phyloP scores from a whole-genome alignment of 1,139 yeast species.

The Taphrina confusa region DNA sequence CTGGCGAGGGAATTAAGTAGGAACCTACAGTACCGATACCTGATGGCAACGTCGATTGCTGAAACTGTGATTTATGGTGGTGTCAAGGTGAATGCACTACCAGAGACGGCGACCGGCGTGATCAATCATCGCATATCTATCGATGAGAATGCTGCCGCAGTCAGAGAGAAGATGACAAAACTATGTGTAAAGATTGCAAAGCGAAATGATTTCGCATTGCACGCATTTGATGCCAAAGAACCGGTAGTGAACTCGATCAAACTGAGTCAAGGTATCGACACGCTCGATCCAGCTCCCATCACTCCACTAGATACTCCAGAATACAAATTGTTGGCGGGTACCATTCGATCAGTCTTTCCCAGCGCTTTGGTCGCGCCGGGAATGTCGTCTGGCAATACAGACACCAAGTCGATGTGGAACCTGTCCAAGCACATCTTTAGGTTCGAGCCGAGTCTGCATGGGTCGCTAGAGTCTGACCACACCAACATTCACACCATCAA shows the following conservation, averaged over 20 bases:
- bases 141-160: slow-evolving; percentile 52
- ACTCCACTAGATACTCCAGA: slow-evolving; percentile 51
- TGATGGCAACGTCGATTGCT: slow-evolving; percentile 66
- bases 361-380: slow-evolving; percentile 62
- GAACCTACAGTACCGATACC: slow-evolving; percentile 45
- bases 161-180: slow-evolving; percentile 49
- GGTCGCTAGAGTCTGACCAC: slow-evolving; percentile 3
- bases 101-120: slow-evolving; percentile 61
- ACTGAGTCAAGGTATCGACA: slow-evolving; percentile 35
- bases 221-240: slow-evolving; percentile 45
- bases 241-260: slow-evolving; percentile 32
- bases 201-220: slow-evolving; percentile 53
- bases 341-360: slow-evolving; percentile 59
- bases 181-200: slow-evolving; percentile 52
- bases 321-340: slow-evolving; percentile 61
- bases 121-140: slow-evolving; percentile 63
- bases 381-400: slow-evolving; percentile 79
- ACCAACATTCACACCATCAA: slow-evolving; percentile 57
- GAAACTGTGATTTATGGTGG: slow-evolving; percentile 71
- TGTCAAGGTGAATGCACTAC: slow-evolving; percentile 69
- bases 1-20: slow-evolving; percentile 9
- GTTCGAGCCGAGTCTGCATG: slow-evolving; percentile 51
- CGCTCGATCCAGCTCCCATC: slow-evolving; percentile 61
- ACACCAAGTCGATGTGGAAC: slow-evolving; percentile 75
- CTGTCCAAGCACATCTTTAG: slow-evolving; percentile 71